Conservation (phyloP, 1,284 basidiomycete genomes). For the Exsudoporus floridanus region DNA sequence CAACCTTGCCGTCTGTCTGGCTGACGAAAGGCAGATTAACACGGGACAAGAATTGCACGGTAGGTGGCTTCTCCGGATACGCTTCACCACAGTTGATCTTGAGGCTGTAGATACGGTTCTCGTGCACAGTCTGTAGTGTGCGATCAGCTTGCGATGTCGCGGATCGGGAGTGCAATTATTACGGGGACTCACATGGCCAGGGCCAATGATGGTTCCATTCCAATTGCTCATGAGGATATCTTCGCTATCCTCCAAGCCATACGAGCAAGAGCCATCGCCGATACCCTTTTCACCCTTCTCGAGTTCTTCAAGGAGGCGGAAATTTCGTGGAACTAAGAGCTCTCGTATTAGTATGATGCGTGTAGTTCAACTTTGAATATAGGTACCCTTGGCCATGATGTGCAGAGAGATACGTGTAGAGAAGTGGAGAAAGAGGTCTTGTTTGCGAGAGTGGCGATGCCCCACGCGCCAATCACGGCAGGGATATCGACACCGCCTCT, state of each 20-base stretch:
- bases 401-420: conserved; percentile 15
- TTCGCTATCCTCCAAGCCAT: conserved; percentile 89
- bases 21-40: conserved; percentile 97
- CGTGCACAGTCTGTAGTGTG: conserved; percentile 78
- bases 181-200: conserved; percentile 76
- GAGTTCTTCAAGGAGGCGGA: conserved; percentile 94
- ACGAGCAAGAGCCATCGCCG: conserved; percentile 96
- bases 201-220: conserved; percentile 99
- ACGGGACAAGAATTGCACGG: conserved; percentile 82
- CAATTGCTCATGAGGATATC: conserved; percentile 97
- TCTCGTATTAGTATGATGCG: neutral
- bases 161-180: conserved; percentile 6
- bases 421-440: neutral
- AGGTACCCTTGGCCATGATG: conserved; percentile 61
- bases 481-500: conserved; percentile 32
- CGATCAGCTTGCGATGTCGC: conserved; percentile 27
- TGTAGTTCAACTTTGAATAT: neutral
- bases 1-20: conserved; percentile 74
- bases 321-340: conserved; percentile 86
- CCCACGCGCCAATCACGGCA: conserved; percentile 14
- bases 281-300: conserved; percentile 99
- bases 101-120: conserved; percentile 97
- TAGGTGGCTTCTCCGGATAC: conserved; percentile 83
- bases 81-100: conserved; percentile 82
- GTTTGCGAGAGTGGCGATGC: conserved; percentile 2